These are phyloP conservation scores for Aspergillus versicolor DNA, from an alignment of 2,329 filamentous ascomycete species.

Conservation along the genomic window DNA sequence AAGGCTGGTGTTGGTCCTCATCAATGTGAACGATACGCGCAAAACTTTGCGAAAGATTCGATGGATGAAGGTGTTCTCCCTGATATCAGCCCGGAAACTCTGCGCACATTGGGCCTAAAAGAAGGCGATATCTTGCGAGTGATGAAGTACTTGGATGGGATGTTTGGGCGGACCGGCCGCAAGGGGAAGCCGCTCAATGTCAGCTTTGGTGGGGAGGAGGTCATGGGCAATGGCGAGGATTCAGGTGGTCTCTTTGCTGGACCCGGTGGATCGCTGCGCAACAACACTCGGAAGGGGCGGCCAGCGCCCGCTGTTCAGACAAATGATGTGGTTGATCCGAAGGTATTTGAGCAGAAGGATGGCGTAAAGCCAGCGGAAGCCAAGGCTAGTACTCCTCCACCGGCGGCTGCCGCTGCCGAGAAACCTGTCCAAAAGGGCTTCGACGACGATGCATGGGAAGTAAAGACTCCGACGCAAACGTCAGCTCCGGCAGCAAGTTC, in stretches of 20 bases:
- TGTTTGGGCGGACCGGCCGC: conserved; percentile 64
- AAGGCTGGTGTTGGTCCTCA: conserved; percentile 88
- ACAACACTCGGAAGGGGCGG: conserved; percentile 90
- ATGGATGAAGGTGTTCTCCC: conserved; percentile 94
- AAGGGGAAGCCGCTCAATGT: conserved; percentile 58
- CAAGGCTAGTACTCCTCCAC: conserved; percentile 50
- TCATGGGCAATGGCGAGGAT: conserved; percentile 59
- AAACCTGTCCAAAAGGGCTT: conserved; percentile 64
- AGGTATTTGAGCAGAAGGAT: conserved; percentile 71
- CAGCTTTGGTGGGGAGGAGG: conserved; percentile 54
- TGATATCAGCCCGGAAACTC: conserved; percentile 78
- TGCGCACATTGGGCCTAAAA: conserved; percentile 87
- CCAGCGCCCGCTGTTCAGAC: conserved; percentile 84
- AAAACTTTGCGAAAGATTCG: conserved; percentile 83
- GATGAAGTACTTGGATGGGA: conserved; percentile 82
- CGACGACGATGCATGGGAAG: conserved; percentile 96
- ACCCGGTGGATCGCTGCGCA: conserved; percentile 83
- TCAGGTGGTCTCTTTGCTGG: conserved; percentile 81
- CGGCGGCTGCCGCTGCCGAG: conserved; percentile 48
- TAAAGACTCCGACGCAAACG: conserved; percentile 73
- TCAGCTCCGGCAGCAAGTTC: conserved; percentile 31
- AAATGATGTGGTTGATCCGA: conserved; percentile 82
- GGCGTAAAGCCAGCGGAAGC: conserved; percentile 42
- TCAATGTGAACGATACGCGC: conserved; percentile 89
- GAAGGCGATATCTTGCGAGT: conserved; percentile 97